A percentile compares a stretch with the other conserved stretches of the same genome.
Evolutionary conservation across 2,329 filamentous ascomycete genomes (phyloP).

Genomic region (Paracamarosporium sp.): DNA sequence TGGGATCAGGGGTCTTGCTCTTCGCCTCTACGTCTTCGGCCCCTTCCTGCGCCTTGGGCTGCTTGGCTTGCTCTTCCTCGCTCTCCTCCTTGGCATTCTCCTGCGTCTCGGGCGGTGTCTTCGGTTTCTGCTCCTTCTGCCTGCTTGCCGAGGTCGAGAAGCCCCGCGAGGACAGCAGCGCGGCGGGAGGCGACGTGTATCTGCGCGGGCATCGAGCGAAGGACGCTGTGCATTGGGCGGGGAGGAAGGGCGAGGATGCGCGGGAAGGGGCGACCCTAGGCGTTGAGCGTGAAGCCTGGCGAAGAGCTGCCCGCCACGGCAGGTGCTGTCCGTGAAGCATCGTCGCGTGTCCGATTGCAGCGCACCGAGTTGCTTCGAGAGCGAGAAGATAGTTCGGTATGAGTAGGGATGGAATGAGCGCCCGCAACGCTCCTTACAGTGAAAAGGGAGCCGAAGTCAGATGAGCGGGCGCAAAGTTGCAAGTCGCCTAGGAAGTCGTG

Average conservation of each 20-base stretch:
- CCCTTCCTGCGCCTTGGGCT: conserved; percentile 51
- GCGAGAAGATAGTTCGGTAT: background rate
- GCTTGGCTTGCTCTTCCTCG: conserved; percentile 49
- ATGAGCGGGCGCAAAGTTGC: conserved; percentile 15
- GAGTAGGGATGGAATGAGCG: conserved; percentile 1
- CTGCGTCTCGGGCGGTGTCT: conserved; percentile 56
- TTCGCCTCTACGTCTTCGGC: conserved; percentile 51
- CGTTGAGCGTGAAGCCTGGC: conserved; percentile 54
- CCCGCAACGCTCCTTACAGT: conserved; percentile 13
- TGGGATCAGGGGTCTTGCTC: conserved; percentile 56
- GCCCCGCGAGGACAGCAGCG: conserved; percentile 40
- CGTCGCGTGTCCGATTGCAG: conserved; percentile 12
- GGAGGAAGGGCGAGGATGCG: conserved; percentile 31
- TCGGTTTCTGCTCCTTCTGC: conserved; percentile 63
- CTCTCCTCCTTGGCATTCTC: conserved; percentile 48
- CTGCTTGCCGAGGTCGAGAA: conserved; percentile 53
- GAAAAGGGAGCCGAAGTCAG: conserved; percentile 11
- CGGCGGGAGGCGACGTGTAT: conserved; percentile 37
- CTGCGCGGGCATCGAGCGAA: conserved; percentile 27
- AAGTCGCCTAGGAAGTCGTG: conserved; percentile 15
- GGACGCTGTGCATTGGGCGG: conserved; percentile 39
- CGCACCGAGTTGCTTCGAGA: conserved; percentile 13
- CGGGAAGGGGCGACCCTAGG: conserved; percentile 39
- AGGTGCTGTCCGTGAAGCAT: conserved; percentile 71
- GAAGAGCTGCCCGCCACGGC: conserved; percentile 69